Conservation (phyloP, 331 rosid species). For the Prunus yedoensis region DNA sequence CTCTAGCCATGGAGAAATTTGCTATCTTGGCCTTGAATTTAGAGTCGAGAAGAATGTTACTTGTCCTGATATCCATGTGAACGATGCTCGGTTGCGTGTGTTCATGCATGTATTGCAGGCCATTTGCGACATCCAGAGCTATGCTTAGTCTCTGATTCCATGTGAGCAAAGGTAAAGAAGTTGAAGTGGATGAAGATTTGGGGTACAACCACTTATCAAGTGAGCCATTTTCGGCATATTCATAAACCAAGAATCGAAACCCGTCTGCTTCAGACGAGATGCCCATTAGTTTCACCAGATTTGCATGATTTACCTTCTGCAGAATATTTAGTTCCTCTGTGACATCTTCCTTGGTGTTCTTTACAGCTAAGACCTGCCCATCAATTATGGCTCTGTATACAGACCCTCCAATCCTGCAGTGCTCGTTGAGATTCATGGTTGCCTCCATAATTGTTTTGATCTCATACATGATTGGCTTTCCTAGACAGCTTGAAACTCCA, state of each 20-base stretch:
- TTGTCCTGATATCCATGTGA: constrained; percentile 61
- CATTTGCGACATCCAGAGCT: constrained; percentile 73
- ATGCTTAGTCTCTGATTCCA: constrained; percentile 67
- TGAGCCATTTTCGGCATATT: constrained; percentile 69
- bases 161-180: constrained; percentile 35
- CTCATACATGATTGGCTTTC: constrained; percentile 55
- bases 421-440: constrained; percentile 57
- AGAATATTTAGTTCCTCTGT: constrained; percentile 58
- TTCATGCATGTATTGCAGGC: constrained; percentile 78
- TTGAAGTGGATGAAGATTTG: constrained; percentile 31
- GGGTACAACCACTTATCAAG: constrained; percentile 60
- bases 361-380: constrained; percentile 51
- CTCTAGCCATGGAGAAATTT: constrained; percentile 63
- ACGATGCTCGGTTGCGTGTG: constrained; percentile 70
- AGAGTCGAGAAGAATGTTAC: constrained; percentile 63
- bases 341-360: constrained; percentile 46
- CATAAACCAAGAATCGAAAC: constrained; percentile 55
- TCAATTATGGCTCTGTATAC: constrained; percentile 59
- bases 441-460: constrained; percentile 47
- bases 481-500: constrained; percentile 63
- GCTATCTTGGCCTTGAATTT: constrained; percentile 76
- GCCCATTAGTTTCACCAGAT: constrained; percentile 63
- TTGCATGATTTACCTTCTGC: constrained; percentile 69
- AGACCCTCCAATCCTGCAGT: constrained; percentile 60
- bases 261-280: constrained; percentile 51